Evolutionary conservation across 2,329 filamentous ascomycete species (phyloP).

Genomic region (Talaromyces sp.): DNA sequence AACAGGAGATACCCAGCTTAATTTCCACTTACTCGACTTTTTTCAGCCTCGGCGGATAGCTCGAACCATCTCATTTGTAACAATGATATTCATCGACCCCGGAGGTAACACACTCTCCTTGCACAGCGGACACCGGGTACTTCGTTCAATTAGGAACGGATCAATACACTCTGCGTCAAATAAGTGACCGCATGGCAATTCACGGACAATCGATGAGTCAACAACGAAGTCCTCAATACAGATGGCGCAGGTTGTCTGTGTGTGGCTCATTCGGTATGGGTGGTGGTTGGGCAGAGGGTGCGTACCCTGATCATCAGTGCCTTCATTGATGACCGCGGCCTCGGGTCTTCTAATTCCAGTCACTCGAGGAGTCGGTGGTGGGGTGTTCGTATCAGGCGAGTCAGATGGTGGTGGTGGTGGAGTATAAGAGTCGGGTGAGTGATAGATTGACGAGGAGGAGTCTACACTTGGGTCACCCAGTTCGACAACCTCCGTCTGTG

Average conservation of each 20-base stretch:
- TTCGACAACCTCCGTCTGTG: constrained; percentile 4
- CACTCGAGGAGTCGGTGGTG: background rate
- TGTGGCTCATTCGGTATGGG: constrained; percentile 49
- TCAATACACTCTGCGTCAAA: constrained; percentile 94
- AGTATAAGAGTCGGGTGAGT: too few species aligned
- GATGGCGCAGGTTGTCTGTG: constrained; percentile 85
- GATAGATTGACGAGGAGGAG: background rate
- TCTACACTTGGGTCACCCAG: constrained; percentile 1
- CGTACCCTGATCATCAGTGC: background rate
- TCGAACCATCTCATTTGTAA: constrained; percentile 86
- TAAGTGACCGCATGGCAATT: constrained; percentile 87
- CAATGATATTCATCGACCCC: constrained; percentile 65
- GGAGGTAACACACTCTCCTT: constrained; percentile 77
- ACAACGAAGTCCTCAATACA: constrained; percentile 80
- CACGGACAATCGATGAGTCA: constrained; percentile 72
- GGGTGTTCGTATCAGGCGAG: background rate
- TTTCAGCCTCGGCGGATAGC: background rate
- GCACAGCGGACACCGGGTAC: constrained; percentile 88
- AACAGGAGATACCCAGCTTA: too few species aligned
- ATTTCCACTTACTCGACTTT: too few species aligned
- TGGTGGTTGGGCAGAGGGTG: constrained; percentile 3
- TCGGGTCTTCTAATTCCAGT: constrained; percentile 13
- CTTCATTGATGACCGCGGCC: constrained; percentile 15
- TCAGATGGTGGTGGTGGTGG: background rate
- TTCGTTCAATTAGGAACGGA: constrained; percentile 74